A percentile compares a stretch with the other conserved stretches of the same genome.
Conservation (phyloP, 805 yeast species). For the Starmera pachycereana region DNA sequence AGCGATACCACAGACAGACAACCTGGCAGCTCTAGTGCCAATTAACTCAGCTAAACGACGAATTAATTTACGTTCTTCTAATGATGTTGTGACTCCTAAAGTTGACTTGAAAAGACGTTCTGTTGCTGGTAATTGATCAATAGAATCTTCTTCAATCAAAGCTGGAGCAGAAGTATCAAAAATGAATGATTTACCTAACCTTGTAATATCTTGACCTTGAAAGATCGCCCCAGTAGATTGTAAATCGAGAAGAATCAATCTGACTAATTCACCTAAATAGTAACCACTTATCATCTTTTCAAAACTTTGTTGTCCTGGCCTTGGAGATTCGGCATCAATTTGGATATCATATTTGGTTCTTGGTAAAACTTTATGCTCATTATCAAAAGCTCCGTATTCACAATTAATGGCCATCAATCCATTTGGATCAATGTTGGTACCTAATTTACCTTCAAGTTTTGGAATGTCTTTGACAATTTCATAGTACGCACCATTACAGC, state of each 20-base stretch:
- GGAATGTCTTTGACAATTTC: conserved; percentile 66
- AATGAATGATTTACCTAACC: conserved; percentile 52
- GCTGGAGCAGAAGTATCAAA: conserved; percentile 90
- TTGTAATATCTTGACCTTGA: conserved; percentile 53
- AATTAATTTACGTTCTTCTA: conserved; percentile 70
- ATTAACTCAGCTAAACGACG: conserved; percentile 77
- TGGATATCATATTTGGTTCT: conserved; percentile 79
- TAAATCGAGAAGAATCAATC: conserved; percentile 71
- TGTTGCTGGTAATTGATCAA: conserved; percentile 60
- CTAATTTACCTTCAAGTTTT: conserved; percentile 64
- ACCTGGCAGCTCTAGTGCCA: conserved; percentile 88
- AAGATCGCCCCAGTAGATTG: conserved; percentile 56
- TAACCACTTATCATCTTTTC: conserved; percentile 98
- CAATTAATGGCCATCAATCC: conserved; percentile 93
- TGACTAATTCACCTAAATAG: conserved; percentile 85
- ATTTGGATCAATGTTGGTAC: conserved; percentile 49
- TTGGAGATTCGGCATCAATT: conserved; percentile 80
- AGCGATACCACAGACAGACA: conserved; percentile 91
- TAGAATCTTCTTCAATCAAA: conserved; percentile 79
- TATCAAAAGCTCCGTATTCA: conserved; percentile 97
- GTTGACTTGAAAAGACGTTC: conserved; percentile 50
- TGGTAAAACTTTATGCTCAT: conserved; percentile 75
- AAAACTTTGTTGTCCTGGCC: conserved; percentile 92
- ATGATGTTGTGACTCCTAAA: conserved; percentile 56
- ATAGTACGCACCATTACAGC: conserved; percentile 94